Evolutionary conservation across 345 rosid species (phyloP), one percentile per base, ranked within the genome.

Genomic region (Turritis glabra): DNA sequence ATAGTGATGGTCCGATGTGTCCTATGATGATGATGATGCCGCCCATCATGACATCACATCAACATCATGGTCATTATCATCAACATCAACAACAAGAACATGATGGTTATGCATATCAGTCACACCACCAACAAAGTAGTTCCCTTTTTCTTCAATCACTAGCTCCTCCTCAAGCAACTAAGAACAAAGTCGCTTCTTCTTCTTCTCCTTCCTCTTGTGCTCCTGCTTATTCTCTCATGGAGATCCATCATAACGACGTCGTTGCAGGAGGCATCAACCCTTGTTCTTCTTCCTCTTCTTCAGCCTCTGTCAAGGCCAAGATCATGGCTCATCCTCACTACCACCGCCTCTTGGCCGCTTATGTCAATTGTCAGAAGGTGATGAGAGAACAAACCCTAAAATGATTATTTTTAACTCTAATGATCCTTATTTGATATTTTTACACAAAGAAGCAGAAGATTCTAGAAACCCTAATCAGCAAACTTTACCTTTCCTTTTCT

Each of bases 251-350:
- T 23, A 64, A 67, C 77, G 75, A 79, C 18, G 3, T 57, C 64
- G 52, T 71, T 25, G 43, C 55, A 2, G 43, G 53, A 10, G 77
- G 65, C 1, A 63, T 78, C 65, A 78, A 79, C 7, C 79, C 66
- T 56, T 69, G 62, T 25, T 67, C 64, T 17, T 69, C 75, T 43
- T 58, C 83, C 50, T 54, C 86, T 15, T 56, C 81, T 48, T 67
- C 87, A 51, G 62, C 81, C 63, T 76, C 92, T 68, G 84, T 82
- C 22, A 92, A 84, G 82, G 92, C 96, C 23, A 96, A 90, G 81
- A 96, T 96, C 89, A 88, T 92, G 96, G 85, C 95, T 76, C 99
- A 96, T 84, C 99, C 99, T 81, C 89, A 87, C 90, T 96, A 85
- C 80, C 92, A 82, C 59, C 93, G 97, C 29, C 99, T 96, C 79